phyloP scores from a whole-genome alignment of 2,329 filamentous ascomycete species.

The Fusarium austroafricanum region DNA sequence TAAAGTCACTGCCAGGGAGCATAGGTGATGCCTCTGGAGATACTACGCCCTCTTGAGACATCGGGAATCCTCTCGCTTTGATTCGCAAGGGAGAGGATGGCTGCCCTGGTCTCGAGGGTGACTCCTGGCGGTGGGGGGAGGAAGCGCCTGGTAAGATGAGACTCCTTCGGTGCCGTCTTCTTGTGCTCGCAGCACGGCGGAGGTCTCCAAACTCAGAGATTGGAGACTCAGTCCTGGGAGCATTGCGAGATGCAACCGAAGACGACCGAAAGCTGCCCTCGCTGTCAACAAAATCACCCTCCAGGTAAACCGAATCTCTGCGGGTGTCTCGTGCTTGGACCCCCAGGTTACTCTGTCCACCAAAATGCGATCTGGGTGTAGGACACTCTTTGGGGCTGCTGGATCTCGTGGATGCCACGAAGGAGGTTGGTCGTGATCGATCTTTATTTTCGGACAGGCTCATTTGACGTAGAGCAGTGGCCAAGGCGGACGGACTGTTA shows the following conservation, averaged over 20 bases:
- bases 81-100: conserved; percentile 90
- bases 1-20: conserved; percentile 83
- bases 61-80: conserved; percentile 77
- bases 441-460: conserved; percentile 48
- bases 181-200: conserved; percentile 79
- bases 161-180: conserved; percentile 87
- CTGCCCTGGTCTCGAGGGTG: conserved; percentile 81
- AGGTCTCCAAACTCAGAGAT: conserved; percentile 85
- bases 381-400: conserved; percentile 91
- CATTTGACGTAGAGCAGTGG: conserved; percentile 62
- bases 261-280: conserved; percentile 88
- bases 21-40: conserved; percentile 94
- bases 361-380: conserved; percentile 86
- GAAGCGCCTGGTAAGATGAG: conserved; percentile 82
- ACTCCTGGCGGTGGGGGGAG: conserved; percentile 87
- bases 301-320: conserved; percentile 80
- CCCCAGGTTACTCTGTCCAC: conserved; percentile 66
- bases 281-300: conserved; percentile 86
- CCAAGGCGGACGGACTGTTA: conserved; percentile 63
- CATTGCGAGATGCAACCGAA: conserved; percentile 75
- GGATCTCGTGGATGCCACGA: conserved; percentile 80
- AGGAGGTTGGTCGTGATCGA: conserved; percentile 62
- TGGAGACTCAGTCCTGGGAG: conserved; percentile 85
- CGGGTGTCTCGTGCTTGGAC: conserved; percentile 71
- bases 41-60: conserved; percentile 72